Base-by-base conservation (phyloP, 306 rosid genomes). In the Luffa aegyptiaca region DNA sequence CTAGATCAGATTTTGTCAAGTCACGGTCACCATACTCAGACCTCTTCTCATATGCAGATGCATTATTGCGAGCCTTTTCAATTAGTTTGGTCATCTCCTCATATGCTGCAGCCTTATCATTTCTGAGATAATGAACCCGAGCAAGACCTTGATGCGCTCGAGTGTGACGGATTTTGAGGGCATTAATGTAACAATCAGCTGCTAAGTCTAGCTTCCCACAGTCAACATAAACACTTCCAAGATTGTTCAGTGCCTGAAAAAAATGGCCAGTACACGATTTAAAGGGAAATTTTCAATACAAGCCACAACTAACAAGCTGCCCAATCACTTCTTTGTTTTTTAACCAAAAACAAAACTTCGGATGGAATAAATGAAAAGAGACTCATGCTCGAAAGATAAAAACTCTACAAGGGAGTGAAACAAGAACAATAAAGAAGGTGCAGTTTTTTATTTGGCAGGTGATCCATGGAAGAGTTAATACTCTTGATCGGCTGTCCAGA, bases 61-160 rank as follows among this genome's bases (percentile, higher is more conserved):
- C 96, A 78, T 86, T 89, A 77, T 87, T 90, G 68, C 82, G 86
- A 0, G 92, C 95, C 82, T 89, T 90, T 37, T 87, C 96, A 79
- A 93, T 93, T 71, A 93, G 91, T 75, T 84, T 86, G 81, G 90
- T 92, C 98, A 92, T 93, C 86, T 93, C 98, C 59, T 88, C 90
- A 61, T 89, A 93, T 2, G 98, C 98, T 61, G 90, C 90, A 72
- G 82, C 53, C 86, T 87, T 93, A 9, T 89, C 86, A 51, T 90
- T 87, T 82, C 84, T 86, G 0, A 92, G 89, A 87, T 53, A 92
- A 88, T 89, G 90, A 82, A 93, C 98, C 86, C 97, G 95, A 49
- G 98, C 98, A 79, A 93, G 97, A 57, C 97, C 98, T 84, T 93
- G 97, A 84, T 93, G 97, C 5, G 98, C 98, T 68, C 98, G 96